A percentile compares a stretch with the other conserved stretches of the same genome.
Evolutionary conservation across 257 asterid species (phyloP).

Genomic region (Gentiana macrophylla): DNA sequence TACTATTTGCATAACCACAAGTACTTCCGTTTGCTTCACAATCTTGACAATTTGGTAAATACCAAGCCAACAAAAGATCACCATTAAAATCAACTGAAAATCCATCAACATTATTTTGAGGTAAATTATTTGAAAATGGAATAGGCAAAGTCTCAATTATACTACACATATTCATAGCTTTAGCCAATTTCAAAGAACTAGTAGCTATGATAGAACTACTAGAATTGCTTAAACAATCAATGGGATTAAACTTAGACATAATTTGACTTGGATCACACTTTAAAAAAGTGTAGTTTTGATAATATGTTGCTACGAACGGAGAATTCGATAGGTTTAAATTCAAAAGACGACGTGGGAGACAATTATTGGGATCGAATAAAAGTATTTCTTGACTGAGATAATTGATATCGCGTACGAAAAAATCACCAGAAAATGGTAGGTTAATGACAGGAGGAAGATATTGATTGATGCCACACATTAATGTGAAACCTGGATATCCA

Average conservation of each 20-base stretch:
- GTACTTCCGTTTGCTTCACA: conserved; percentile 23
- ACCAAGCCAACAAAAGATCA: conserved; percentile 42
- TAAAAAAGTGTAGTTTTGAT: conserved; percentile 40
- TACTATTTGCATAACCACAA: conserved; percentile 19
- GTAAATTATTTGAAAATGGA: conserved; percentile 38
- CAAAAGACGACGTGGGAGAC: conserved; percentile 48
- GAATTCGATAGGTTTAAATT: conserved; percentile 37
- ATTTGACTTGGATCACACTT: conserved; percentile 33
- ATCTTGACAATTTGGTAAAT: conserved; percentile 15
- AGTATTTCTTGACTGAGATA: conserved; percentile 41
- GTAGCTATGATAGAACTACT: conserved; percentile 37
- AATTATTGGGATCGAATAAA: conserved; percentile 39
- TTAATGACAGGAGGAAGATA: conserved; percentile 11
- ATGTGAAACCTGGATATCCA: conserved; percentile 44
- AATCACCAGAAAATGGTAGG: conserved; percentile 48
- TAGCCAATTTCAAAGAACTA: conserved; percentile 18
- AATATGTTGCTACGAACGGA: conserved; percentile 30
- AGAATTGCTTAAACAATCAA: conserved; percentile 59
- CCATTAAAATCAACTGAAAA: conserved; percentile 15
- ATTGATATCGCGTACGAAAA: conserved; percentile 36
- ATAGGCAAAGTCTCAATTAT: conserved; percentile 18
- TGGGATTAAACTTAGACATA: conserved; percentile 10
- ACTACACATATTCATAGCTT: conserved; percentile 33
- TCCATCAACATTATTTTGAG: conserved; percentile 2
- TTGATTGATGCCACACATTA: conserved; percentile 20